phyloP scores from a whole-genome alignment of 1,284 basidiomycete species.

The Rugosomyces carneus region DNA sequence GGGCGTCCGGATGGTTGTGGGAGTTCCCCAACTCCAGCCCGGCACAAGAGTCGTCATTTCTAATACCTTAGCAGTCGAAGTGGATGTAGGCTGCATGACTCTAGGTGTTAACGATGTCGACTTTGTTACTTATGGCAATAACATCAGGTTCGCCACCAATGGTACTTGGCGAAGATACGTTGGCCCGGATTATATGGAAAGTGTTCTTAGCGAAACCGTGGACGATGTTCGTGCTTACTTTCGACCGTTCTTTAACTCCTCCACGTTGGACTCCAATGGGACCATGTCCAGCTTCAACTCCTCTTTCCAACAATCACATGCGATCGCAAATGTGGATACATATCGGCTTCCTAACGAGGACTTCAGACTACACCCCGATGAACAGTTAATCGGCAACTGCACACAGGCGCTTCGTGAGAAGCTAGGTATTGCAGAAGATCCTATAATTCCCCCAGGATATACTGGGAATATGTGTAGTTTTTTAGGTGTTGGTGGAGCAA shows the following conservation, averaged over 20 bases:
- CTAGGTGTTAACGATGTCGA: slow-evolving; percentile 3
- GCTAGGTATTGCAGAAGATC: slow-evolving; percentile 4
- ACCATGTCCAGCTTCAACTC: slow-evolving; percentile 1
- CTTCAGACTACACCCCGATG: not conserved
- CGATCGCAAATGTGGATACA: slow-evolving; percentile 1
- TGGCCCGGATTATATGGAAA: slow-evolving; percentile 12
- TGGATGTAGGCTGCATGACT: slow-evolving; percentile 11
- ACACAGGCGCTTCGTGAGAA: slow-evolving; percentile 1
- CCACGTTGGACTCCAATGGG: slow-evolving; percentile 3
- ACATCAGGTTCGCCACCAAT: not conserved
- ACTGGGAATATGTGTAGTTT: slow-evolving; percentile 7
- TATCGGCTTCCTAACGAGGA: not conserved
- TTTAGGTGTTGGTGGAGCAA: slow-evolving; percentile 14
- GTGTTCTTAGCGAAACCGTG: slow-evolving; percentile 8
- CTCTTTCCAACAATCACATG: not conserved
- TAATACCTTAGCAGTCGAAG: slow-evolving; percentile 5
- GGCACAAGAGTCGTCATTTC: slow-evolving; percentile 5
- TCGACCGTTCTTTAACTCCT: slow-evolving; percentile 9
- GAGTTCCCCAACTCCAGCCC: slow-evolving; percentile 6
- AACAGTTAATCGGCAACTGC: slow-evolving; percentile 9
- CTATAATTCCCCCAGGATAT: not conserved
- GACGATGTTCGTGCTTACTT: slow-evolving; percentile 8
- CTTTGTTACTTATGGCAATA: not conserved
- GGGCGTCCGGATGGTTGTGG: slow-evolving; percentile 5
- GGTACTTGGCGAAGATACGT: slow-evolving; percentile 10